These are phyloP conservation scores for Laetiporus sulphureus DNA, from an alignment of 1,284 basidiomycete species.

Conservation along the genomic window DNA sequence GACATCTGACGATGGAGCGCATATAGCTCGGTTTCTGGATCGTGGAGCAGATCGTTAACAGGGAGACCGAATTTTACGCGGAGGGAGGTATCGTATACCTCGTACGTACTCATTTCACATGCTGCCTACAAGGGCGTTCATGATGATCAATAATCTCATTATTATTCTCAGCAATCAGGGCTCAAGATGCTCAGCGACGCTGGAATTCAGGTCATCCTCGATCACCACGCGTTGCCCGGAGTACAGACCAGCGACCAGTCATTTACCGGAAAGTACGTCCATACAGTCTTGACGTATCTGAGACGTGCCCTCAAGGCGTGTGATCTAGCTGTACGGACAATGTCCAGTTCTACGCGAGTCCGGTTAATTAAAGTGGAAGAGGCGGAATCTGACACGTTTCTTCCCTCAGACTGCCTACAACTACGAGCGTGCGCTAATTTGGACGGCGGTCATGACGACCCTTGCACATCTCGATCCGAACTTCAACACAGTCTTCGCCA, in stretches of 20 bases:
- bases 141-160: too few species aligned
- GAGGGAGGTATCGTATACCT: constrained; percentile 61
- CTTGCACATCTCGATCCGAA: constrained; percentile 62
- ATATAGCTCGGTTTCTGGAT: constrained; percentile 75
- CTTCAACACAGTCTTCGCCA: constrained; percentile 61
- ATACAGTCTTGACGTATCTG: background rate
- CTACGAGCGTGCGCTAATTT: constrained; percentile 67
- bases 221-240: constrained; percentile 74
- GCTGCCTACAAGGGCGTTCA: background rate
- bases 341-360: constrained; percentile 65
- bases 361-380: background rate
- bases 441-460: constrained; percentile 73
- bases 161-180: constrained; percentile 61
- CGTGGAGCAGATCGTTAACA: constrained; percentile 62
- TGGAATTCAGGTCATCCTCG: constrained; percentile 61
- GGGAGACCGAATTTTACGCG: constrained; percentile 54
- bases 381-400: background rate
- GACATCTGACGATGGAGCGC: too few species aligned
- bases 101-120: constrained; percentile 30
- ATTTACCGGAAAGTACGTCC: constrained; percentile 57
- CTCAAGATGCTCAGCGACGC: constrained; percentile 50
- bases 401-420: constrained; percentile 57
- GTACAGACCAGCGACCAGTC: constrained; percentile 50
- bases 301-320: background rate
- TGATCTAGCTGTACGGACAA: constrained; percentile 54